Evolutionary conservation across 805 yeast genomes (phyloP), one percentile per base, ranked within the genome.

Genomic region (Dipodascus albidus): DNA sequence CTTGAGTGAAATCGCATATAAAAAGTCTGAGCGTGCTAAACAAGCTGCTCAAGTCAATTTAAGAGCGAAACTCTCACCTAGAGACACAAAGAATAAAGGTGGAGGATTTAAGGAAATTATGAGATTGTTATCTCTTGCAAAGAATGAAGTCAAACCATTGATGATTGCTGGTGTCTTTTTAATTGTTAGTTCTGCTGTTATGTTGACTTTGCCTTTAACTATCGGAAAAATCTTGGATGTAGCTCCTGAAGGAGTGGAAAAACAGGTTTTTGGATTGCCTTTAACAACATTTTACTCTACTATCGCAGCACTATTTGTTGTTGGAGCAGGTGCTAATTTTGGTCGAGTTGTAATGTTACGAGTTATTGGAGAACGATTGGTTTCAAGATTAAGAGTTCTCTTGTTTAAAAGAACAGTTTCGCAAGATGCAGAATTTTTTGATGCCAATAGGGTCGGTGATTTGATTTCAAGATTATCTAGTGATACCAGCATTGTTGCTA

Each of bases 371-470:
- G 98, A 91, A 67, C 76, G 86, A 57, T 72, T 91, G 38, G 95
- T 90, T 56, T 91, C 96, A 6, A 76, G 93, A 55, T 70, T 91
- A 57, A 76, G 98, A 61, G 76, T 91, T 8, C 75, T 87, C 53
- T 79, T 91, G 38, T 80, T 88, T 67, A 79, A 80, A 62, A 86
- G 84, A 50, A 79, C 91, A 15, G 74, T 91, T 53, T 80, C 81
- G 49, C 96, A 90, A 64, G 96, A 90, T 66, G 82, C 95, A 2
- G 85, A 85, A 58, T 91, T 91, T 62, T 81, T 90, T 69, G 98
- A 91, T 63, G 81, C 81, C 31, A 89, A 93, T 55, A 80, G 90
- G 58, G 88, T 89, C 8, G 98, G 98, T 44, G 98, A 91, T 65
- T 73, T 91, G 62, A 88, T 91, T 48, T 87, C 96, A 3, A 74